A percentile compares a stretch with the other conserved stretches of the same genome.
Conservation (phyloP, 2,329 filamentous ascomycete genomes). For the Aspergillus sp. region DNA sequence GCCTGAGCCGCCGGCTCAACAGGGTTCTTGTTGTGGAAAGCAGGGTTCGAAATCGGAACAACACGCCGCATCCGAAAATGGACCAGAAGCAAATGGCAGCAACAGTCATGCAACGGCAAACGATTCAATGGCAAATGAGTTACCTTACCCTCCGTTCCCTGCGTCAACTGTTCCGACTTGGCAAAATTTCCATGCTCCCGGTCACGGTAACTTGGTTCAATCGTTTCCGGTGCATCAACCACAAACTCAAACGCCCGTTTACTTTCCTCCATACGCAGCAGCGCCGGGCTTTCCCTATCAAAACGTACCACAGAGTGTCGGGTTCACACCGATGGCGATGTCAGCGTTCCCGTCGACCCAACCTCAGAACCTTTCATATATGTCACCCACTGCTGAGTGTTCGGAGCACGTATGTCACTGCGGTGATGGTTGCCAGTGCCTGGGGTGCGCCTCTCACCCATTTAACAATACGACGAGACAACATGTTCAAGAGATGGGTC, state of each 20-base stretch:
- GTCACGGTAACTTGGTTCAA: slow-evolving; percentile 10
- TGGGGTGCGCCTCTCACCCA: slow-evolving; percentile 41
- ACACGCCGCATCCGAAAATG: neutral
- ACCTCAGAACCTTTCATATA: slow-evolving; percentile 8
- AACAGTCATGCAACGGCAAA: slow-evolving; percentile 3
- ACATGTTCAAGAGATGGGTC: slow-evolving; percentile 41
- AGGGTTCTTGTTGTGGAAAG: slow-evolving; percentile 26
- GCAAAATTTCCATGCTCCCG: slow-evolving; percentile 14
- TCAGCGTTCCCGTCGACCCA: slow-evolving; percentile 6
- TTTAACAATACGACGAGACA: slow-evolving; percentile 41
- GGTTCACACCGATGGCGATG: slow-evolving; percentile 12
- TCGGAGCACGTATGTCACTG: slow-evolving; percentile 35
- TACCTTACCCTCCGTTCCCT: slow-evolving; percentile 11
- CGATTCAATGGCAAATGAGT: slow-evolving; percentile 5
- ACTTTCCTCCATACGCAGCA: slow-evolving; percentile 11
- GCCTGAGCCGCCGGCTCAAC: slow-evolving; percentile 5
- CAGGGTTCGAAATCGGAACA: slow-evolving; percentile 3
- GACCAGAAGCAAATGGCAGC: neutral
- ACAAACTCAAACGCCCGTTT: slow-evolving; percentile 6
- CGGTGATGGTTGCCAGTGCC: slow-evolving; percentile 40
- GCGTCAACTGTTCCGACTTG: slow-evolving; percentile 14
- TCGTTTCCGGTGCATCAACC: slow-evolving; percentile 10
- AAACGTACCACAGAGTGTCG: slow-evolving; percentile 10
- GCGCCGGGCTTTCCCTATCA: slow-evolving; percentile 8
- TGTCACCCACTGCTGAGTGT: slow-evolving; percentile 5